These are phyloP conservation scores for Candida jianshihensis DNA, from an alignment of 805 yeast genomes.

Conservation along the genomic window DNA sequence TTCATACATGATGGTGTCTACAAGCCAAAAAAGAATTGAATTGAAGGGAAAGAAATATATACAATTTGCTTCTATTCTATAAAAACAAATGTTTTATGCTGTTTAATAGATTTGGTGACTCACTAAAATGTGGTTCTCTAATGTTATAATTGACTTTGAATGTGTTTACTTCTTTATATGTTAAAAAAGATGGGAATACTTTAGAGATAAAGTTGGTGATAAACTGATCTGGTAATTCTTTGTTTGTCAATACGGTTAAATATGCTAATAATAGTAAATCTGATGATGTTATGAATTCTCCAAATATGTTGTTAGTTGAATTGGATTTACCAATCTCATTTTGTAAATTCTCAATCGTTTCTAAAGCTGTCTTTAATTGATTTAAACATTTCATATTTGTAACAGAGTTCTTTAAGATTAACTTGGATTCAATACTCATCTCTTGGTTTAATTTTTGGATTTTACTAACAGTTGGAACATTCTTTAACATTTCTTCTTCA, in stretches of 20 bases:
- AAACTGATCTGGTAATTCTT: constrained; percentile 34
- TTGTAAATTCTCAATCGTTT: constrained; percentile 9
- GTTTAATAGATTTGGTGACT: constrained; percentile 20
- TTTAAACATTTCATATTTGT: constrained; percentile 22
- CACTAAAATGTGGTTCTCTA: constrained; percentile 15
- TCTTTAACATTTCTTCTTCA: constrained; percentile 23
- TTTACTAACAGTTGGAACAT: constrained; percentile 30
- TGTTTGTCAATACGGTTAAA: constrained; percentile 25
- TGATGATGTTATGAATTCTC: constrained; percentile 20
- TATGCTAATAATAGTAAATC: constrained; percentile 33
- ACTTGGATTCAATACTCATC: constrained; percentile 29
- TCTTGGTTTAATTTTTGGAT: constrained; percentile 66
- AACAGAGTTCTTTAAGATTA: constrained; percentile 19
- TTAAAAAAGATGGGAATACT: constrained; percentile 21
- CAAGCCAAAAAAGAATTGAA: constrained; percentile 51
- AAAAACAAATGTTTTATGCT: constrained; percentile 8
- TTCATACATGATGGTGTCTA: constrained; percentile 59
- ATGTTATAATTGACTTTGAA: constrained; percentile 8
- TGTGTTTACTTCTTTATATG: constrained; percentile 7
- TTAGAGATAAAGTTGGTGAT: constrained; percentile 24
- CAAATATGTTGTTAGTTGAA: constrained; percentile 5
- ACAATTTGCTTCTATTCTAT: not conserved
- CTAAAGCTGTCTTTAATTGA: constrained; percentile 7
- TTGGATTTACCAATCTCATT: constrained; percentile 8
- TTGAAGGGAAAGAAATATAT: not conserved